phyloP scores from a whole-genome alignment of 108 stramenopile species.

The Nitzschia putrida region DNA sequence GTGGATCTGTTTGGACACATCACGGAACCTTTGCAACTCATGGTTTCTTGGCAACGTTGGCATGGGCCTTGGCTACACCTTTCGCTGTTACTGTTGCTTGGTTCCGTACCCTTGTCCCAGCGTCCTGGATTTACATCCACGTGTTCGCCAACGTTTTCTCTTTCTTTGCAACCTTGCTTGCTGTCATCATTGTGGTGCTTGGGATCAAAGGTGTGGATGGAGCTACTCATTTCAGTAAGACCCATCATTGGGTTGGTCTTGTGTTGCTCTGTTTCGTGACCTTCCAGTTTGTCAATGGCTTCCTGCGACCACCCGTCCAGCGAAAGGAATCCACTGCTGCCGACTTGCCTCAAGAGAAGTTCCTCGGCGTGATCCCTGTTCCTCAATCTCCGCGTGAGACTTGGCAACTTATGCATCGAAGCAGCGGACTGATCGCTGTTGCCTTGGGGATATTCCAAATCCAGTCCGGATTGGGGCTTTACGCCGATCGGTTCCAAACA shows the following conservation, averaged over 20 bases:
- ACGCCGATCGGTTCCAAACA: constrained; percentile 25
- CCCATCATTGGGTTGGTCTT: constrained; percentile 56
- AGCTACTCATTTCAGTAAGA: constrained; percentile 39
- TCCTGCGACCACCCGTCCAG: constrained; percentile 52
- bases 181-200: constrained; percentile 34
- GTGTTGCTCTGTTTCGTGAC: constrained; percentile 32
- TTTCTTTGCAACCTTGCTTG: constrained; percentile 33
- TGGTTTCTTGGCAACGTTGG: constrained; percentile 49
- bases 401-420: constrained; percentile 50
- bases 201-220: constrained; percentile 25
- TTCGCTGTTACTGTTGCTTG: constrained; percentile 51
- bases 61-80: constrained; percentile 47
- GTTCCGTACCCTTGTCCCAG: constrained; percentile 54
- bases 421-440: constrained; percentile 31
- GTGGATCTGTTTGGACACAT: constrained; percentile 4
- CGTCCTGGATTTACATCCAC: constrained; percentile 65
- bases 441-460: constrained; percentile 55
- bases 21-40: constrained; percentile 38
- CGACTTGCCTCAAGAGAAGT: constrained; percentile 3
- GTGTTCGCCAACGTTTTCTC: constrained; percentile 55
- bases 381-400: constrained; percentile 39
- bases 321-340: constrained; percentile 12
- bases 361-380: constrained; percentile 14
- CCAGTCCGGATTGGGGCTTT: constrained; percentile 45
- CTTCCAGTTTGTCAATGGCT: constrained; percentile 56